phyloP scores from a whole-genome alignment of 352 stramenopile genomes.

The Elongisporangium prolatum region DNA sequence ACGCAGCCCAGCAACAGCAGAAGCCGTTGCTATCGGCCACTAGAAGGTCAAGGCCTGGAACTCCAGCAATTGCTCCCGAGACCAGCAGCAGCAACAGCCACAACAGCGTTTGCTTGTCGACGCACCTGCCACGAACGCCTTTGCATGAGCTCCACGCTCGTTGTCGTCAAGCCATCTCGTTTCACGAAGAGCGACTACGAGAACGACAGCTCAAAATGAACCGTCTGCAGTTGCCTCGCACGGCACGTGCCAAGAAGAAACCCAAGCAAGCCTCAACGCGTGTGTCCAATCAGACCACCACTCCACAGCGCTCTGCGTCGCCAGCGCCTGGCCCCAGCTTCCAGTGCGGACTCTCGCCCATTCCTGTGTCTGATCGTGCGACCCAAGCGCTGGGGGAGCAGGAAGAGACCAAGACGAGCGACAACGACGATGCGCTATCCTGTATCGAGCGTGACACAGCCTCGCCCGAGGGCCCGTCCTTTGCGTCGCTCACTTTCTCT shows the following conservation, averaged over 20 bases:
- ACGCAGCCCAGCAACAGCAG: not conserved
- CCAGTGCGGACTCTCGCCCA: constrained; percentile 44
- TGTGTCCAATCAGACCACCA: not conserved
- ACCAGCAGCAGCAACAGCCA: not conserved
- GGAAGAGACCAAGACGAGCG: constrained; percentile 8
- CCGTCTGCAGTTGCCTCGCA: constrained; percentile 20
- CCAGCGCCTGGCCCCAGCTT: constrained; percentile 5
- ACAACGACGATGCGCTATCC: constrained; percentile 4
- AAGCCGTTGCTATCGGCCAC: not conserved
- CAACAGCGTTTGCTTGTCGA: not conserved
- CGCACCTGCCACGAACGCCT: constrained; percentile 1
- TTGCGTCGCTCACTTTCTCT: constrained; percentile 15
- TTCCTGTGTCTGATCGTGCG: constrained; percentile 18
- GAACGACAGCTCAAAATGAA: constrained; percentile 38
- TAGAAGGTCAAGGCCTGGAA: not conserved
- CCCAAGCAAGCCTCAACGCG: not conserved
- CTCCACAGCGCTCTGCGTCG: not conserved
- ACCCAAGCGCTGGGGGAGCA: constrained; percentile 12
- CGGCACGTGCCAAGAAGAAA: constrained; percentile 11
- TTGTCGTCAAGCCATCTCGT: constrained; percentile 32
- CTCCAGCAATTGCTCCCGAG: not conserved
- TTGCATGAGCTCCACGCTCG: constrained; percentile 29
- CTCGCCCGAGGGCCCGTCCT: constrained; percentile 12
- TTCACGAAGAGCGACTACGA: constrained; percentile 29
- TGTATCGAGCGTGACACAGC: constrained; percentile 10